Base-by-base conservation (phyloP, 257 asterid genomes). In the Nicotiana knightiana region DNA sequence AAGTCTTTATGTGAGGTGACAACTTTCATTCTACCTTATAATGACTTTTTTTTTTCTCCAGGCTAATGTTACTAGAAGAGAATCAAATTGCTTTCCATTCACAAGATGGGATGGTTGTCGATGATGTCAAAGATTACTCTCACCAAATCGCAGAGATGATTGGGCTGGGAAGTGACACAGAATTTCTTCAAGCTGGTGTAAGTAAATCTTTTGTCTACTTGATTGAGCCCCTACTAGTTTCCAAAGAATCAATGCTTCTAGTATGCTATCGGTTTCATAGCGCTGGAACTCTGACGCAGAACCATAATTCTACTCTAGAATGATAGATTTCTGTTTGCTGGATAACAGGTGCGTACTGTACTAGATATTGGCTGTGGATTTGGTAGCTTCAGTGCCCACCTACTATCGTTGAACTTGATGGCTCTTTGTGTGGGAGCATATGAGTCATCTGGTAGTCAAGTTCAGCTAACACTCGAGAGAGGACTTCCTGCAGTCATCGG, bases 301-400 rank as follows among this genome's bases (percentile, higher is more conserved):
- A 75, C 39, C 63, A 7, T 48, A 51, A 2, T 26, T 21, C 18
- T 21, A 81, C 9, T 64, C 28, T 79, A 6, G 84, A 71, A 82
- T 73, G 63, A 37, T 32, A 83, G 79, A 53, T 63, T 54, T 80
- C 39, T 82, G 59, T 32, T 77, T 87, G 81, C 83, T 85, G 87
- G 82, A 85, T 85, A 67, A 77, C 93, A 96, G 99, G 98, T 96
- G 86, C 97, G 54, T 83, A 91, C 86, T 54, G 94, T 96, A 73
- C 87, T 96, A 83, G 99, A 96, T 89, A 92, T 94, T 87, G 99
- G 97, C 37, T 96, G 99, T 81, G 99, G 99, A 70, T 96, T 96
- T 86, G 99, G 99, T 84, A 94, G 97, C 94, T 96, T 96, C 88
- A 92, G 96, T 62, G 92, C 98, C 64, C 98, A 91, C 87, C 85